Conservation (phyloP, 345 rosid genomes). For the Cardiospermum halicacabum region DNA sequence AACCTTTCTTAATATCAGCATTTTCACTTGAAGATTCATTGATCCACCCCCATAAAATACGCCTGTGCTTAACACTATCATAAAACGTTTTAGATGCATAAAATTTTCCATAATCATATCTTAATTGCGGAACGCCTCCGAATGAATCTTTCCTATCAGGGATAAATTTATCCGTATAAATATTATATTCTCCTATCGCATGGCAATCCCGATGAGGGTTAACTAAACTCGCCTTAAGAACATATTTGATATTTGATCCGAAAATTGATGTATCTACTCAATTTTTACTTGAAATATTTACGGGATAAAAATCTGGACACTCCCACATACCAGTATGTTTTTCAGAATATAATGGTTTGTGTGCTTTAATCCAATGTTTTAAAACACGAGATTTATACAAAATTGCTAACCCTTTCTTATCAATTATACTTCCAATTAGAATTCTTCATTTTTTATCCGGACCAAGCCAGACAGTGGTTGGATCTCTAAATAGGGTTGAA, state of each 20-base stretch:
- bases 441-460: conserved; percentile 33
- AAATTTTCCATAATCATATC: conserved; percentile 57
- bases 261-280: conserved; percentile 24
- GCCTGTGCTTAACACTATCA: conserved; percentile 30
- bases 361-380: conserved; percentile 30
- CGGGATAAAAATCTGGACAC: conserved; percentile 53
- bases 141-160: conserved; percentile 25
- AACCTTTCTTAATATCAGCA: conserved; percentile 36
- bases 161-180: conserved; percentile 20
- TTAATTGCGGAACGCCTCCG: conserved; percentile 28
- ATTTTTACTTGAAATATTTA: conserved; percentile 8
- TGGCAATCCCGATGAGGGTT: conserved; percentile 33
- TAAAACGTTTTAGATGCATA: conserved; percentile 66
- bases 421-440: conserved; percentile 27
- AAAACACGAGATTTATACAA: conserved; percentile 41
- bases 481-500: conserved; percentile 45
- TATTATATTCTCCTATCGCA: conserved; percentile 36
- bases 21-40: conserved; percentile 33
- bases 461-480: conserved; percentile 46
- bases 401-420: conserved; percentile 23
- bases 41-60: conserved; percentile 61
- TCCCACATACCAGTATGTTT: conserved; percentile 45
- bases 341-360: conserved; percentile 28
- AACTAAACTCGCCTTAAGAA: conserved; percentile 52
- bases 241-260: conserved; percentile 36